phyloP scores from a whole-genome alignment of 768 basidiomycete species.

The Collybia mongolica region DNA sequence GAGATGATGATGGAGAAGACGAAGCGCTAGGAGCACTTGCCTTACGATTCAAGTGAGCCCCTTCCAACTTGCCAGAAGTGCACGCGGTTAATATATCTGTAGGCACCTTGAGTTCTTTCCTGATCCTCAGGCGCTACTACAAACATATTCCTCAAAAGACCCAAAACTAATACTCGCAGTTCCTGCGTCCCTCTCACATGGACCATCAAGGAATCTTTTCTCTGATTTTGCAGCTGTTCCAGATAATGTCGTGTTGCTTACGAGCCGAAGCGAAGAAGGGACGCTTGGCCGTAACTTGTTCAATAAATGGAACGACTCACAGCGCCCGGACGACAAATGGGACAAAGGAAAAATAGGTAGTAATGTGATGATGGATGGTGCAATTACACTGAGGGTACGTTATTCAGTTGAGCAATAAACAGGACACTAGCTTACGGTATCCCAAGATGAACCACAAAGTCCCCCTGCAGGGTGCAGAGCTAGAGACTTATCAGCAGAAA shows the following conservation, averaged over 20 bases:
- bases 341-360: constrained; percentile 88
- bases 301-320: constrained; percentile 81
- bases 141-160: constrained; percentile 80
- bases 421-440: background rate
- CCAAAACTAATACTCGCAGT: constrained; percentile 95
- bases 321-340: constrained; percentile 81
- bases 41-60: constrained; percentile 81
- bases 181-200: constrained; percentile 90
- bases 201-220: constrained; percentile 85
- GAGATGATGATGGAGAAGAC: constrained; percentile 74
- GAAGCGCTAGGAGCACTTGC: constrained; percentile 84
- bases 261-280: constrained; percentile 73
- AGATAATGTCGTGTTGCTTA: constrained; percentile 87
- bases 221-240: constrained; percentile 80
- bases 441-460: constrained; percentile 84
- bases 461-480: constrained; percentile 83
- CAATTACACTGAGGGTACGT: constrained; percentile 63
- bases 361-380: constrained; percentile 79
- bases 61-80: background rate
- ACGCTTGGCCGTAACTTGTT: constrained; percentile 80
- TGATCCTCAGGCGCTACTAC: constrained; percentile 74
- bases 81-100: background rate
- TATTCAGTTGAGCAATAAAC: background rate
- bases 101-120: constrained; percentile 94
- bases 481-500: constrained; percentile 76